Conservation (phyloP, 2,329 filamentous ascomycete genomes). For the Botrytis paeoniae region DNA sequence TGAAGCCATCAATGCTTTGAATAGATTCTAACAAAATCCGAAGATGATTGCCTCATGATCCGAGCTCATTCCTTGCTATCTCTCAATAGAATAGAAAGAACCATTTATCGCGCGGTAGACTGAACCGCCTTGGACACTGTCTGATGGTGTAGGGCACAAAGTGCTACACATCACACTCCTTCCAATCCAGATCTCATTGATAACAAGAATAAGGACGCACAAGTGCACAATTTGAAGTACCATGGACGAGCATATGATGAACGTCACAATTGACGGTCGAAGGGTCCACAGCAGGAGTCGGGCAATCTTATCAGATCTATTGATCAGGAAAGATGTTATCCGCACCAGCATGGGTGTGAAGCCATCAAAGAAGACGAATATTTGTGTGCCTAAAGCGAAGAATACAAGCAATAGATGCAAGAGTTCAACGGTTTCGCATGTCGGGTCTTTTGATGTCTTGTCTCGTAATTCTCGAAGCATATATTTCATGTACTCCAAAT, state of each 20-base stretch:
- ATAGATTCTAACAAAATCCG: background rate
- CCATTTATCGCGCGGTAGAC: background rate
- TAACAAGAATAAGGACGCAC: background rate
- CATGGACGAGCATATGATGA: background rate
- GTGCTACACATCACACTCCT: background rate
- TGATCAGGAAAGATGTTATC: background rate
- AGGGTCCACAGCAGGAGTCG: background rate
- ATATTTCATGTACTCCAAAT: background rate
- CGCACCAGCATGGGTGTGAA: background rate
- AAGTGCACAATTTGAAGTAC: background rate
- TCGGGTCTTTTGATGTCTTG: background rate
- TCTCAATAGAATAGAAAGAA: background rate
- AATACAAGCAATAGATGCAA: background rate
- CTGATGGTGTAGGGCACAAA: background rate
- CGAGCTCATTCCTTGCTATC: background rate
- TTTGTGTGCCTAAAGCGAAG: no score
- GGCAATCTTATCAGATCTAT: background rate
- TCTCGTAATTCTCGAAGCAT: background rate
- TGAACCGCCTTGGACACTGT: background rate
- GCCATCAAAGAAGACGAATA: background rate
- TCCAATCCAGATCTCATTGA: background rate
- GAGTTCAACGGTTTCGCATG: background rate
- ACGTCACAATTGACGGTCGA: background rate
- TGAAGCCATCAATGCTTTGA: background rate
- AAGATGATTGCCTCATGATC: background rate